A percentile compares a stretch with the other conserved stretches of the same genome.
Evolutionary conservation across 1,284 basidiomycete species (phyloP).

Genomic region (Gomphus sp.): DNA sequence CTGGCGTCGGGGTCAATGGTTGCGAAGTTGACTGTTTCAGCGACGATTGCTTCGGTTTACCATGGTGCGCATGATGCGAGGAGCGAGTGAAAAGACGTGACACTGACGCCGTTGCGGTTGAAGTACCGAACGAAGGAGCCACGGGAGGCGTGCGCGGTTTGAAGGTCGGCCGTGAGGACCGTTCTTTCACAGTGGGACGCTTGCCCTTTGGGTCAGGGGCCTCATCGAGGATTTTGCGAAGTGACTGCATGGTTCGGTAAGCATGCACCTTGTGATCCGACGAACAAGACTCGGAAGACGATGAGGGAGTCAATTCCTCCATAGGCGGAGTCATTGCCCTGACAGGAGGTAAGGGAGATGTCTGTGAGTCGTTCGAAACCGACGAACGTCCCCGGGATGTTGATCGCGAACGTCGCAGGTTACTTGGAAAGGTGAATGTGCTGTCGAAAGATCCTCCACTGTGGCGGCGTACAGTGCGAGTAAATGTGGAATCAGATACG

Average conservation of each 20-base stretch:
- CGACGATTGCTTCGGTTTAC: constrained; percentile 44
- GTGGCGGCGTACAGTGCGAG: constrained; percentile 14
- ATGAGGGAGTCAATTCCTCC: constrained; percentile 36
- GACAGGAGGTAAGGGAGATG: constrained; percentile 17
- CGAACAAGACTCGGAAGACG: constrained; percentile 31
- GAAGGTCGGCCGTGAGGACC: constrained; percentile 17
- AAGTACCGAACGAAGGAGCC: constrained; percentile 43
- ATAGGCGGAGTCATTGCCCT: constrained; percentile 44
- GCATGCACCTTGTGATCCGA: constrained; percentile 36
- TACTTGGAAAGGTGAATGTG: constrained; percentile 13
- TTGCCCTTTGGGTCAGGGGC: constrained; percentile 15
- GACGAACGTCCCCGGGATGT: constrained; percentile 14
- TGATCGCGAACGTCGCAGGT: constrained; percentile 14
- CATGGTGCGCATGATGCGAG: constrained; percentile 40
- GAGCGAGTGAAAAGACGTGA: constrained; percentile 55
- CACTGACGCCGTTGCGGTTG: constrained; percentile 63
- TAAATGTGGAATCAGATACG: constrained; percentile 15
- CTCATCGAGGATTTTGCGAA: constrained; percentile 60
- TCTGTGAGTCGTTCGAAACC: constrained; percentile 11
- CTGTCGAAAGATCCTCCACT: constrained; percentile 8
- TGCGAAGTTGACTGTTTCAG: constrained; percentile 39
- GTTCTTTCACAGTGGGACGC: constrained; percentile 13
- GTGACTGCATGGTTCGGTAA: constrained; percentile 49
- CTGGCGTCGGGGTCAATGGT: constrained; percentile 18
- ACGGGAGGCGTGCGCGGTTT: constrained; percentile 39